phyloP scores from a whole-genome alignment of 1,284 basidiomycete genomes.

The Puccinia triticina region DNA sequence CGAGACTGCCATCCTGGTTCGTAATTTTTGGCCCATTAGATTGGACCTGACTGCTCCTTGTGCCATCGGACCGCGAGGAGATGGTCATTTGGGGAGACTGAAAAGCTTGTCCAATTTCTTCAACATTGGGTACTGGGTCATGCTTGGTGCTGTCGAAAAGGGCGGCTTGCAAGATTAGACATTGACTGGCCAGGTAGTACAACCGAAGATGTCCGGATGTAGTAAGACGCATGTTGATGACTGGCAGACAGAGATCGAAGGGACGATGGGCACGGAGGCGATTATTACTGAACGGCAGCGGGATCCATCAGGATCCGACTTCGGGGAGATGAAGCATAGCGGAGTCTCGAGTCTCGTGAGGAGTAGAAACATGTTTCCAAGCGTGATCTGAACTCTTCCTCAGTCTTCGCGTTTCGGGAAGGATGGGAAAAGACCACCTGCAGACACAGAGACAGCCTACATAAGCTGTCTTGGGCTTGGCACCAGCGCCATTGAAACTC shows the following conservation, averaged over 20 bases:
- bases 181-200: neutral
- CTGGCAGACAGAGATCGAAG: neutral
- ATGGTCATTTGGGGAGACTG: neutral
- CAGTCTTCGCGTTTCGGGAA: conserved; percentile 4
- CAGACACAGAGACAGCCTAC: no score
- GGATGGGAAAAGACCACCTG: neutral
- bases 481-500: no score
- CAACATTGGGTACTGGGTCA: neutral
- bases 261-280: neutral
- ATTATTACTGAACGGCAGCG: no score
- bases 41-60: neutral
- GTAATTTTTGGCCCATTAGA: neutral
- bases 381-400: neutral
- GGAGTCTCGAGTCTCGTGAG: neutral
- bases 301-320: neutral
- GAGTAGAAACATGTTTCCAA: conserved; percentile 3
- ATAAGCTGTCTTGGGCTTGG: no score
- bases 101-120: neutral
- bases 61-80: neutral
- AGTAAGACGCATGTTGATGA: neutral
- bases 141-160: neutral
- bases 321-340: neutral
- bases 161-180: neutral
- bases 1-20: neutral
- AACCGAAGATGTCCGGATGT: neutral